A percentile compares a stretch with the other conserved stretches of the same genome.
phyloP scores from a whole-genome alignment of 345 rosid species.

The Jatropha curcas region DNA sequence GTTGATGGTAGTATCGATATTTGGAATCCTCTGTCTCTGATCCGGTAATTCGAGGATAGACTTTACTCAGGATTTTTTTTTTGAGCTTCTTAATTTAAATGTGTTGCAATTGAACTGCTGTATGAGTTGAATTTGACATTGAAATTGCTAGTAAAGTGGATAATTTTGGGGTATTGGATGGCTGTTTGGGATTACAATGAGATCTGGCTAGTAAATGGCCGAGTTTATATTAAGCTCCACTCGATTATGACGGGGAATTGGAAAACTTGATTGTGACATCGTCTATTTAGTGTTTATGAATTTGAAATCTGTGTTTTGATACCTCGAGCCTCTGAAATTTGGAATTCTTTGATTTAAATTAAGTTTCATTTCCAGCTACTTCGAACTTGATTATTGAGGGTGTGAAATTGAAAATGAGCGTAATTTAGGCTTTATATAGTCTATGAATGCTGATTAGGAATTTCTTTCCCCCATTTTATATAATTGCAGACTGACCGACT shows the following conservation, averaged over 20 bases:
- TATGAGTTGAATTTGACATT: not conserved
- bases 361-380: not conserved
- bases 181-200: not conserved
- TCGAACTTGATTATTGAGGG: not conserved
- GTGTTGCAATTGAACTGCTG: constrained; percentile 3
- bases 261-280: not conserved
- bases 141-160: not conserved
- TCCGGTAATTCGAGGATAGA: constrained; percentile 46
- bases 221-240: not conserved
- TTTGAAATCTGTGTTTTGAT: not conserved
- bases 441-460: not conserved
- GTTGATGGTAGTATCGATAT: constrained; percentile 86
- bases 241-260: not conserved
- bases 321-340: not conserved
- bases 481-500: not conserved
- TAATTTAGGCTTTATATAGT: not conserved
- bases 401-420: not conserved
- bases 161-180: not conserved
- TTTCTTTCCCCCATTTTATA: not conserved
- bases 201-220: not conserved
- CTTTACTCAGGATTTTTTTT: not conserved
- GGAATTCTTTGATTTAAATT: constrained; percentile 11
- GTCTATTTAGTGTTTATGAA: not conserved
- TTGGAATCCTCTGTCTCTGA: constrained; percentile 81
- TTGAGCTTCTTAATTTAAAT: not conserved